Base-by-base conservation (phyloP, 306 rosid species). In the Pterocarpus santalinus region DNA sequence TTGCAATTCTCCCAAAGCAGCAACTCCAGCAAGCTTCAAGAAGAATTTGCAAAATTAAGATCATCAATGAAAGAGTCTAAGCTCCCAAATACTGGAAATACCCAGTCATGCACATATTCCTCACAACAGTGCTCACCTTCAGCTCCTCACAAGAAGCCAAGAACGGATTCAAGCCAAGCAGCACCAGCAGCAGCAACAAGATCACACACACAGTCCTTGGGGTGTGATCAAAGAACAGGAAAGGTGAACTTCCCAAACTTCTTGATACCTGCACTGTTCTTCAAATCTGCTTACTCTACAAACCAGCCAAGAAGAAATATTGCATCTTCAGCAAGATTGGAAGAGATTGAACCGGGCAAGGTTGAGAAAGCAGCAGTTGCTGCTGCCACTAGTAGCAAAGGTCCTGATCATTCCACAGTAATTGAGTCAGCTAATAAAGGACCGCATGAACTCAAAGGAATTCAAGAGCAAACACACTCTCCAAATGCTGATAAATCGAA, bases 181-280 rank as follows among this genome's bases (percentile, higher is more conserved):
- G 43, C 32, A 62, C 14, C 56, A 60, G 13, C 12, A 2, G 57
- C 57, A 51, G 5, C 7, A 51, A 10, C 75, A 35, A 65, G 64
- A 49, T 60, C 77, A 65, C 75, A 65, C 6, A 56, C 71, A 39
- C 57, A 82, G 32, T 43, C 60, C 57, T 60, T 62, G 47, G 71
- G 72, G 2, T 60, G 70, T 73, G 79, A 80, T 73, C 72, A 67
- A 39, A 75, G 49, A 64, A 34, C 39, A 7, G 28, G 41, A 49
- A 78, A 67, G 72, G 63, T 72, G 39, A 84, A 89, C 46, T 81
- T 82, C 82, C 72, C 90, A 63, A 75, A 84, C 80, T 84, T 84
- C 61, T 41, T 56, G 5, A 47, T 80, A 72, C 85, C 90, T 8
- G 56, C 71, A 68, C 63, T 73, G 53, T 51, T 65, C 62, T 36